Base-by-base conservation (phyloP, 257 asterid genomes). In the Leonotis leonurus region DNA sequence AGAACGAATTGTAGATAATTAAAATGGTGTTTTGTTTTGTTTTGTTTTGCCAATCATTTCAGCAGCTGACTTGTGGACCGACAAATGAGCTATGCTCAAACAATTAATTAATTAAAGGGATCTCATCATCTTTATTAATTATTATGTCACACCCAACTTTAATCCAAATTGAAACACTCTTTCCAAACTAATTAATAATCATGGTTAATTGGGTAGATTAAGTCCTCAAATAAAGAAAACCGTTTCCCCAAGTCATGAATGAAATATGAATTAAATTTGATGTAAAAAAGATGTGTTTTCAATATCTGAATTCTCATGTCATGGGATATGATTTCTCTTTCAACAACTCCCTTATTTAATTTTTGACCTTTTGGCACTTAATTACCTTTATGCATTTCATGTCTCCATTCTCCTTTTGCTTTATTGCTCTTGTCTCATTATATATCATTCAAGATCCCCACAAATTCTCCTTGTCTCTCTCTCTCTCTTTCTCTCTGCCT, bases 21-120 rank as follows among this genome's bases (percentile, higher is more conserved):
- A n/a, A n/a, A n/a, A 7, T 29, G 6, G 33, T 1, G 35, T 5
- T 8, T 6, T 21, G 32, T 20, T 10, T 10, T 33, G 50, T 72
- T 63, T 71, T 61, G 56, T 58, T 30, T 51, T 57, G 62, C 80
- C 81, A 85, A 85, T 85, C 77, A 82, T 85, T 82, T 78, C 77
- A 64, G 57, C 69, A 76, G 79, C 74, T 70, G 80, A 80, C 78
- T 67, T 20, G 54, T 73, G 49, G 77, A 72, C 74, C 85, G 82
- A 80, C 84, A 82, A 69, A 30, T 32, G 61, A 45, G 70, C n/a
- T n/a, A n/a, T n/a, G 68, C 69, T 58, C 60, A 62, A 74, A 78
- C 85, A 76, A 59, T 53, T 60, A 72, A 51, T 51, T 62, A 73
- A 58, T 29, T 29, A n/a, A n/a, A n/a, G n/a, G n/a, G n/a, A n/a